Base-by-base conservation (phyloP, 2,329 filamentous ascomycete genomes). In the Verticillium isaacii region DNA sequence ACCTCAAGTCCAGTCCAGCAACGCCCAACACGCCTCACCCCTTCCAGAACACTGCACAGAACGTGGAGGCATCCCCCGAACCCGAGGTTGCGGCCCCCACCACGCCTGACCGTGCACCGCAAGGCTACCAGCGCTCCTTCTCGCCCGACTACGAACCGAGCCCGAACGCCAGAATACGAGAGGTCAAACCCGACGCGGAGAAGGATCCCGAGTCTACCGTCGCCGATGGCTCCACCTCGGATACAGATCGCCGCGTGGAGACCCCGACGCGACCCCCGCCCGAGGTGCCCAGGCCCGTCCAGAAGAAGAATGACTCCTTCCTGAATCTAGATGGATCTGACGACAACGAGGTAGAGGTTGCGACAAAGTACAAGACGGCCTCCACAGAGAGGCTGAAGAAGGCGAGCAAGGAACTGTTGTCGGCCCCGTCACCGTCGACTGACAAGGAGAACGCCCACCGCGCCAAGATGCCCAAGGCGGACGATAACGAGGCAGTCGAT, bases 91-190 rank as follows among this genome's bases (percentile, higher is more conserved):
- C 25, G 32, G 41, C 9, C 52, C 62, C 34, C 60, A 50, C 36
- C 55, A 60, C 36, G 50, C 62, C 41, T 23, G 52, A 45, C 14
- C 61, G 75, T 25, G 69, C 70, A 5, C 72, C 72, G 14, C 67
- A 68, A 66, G 66, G 75, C 23, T 79, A 75, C 59, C 74, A 80
- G 41, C 80, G 86, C 65, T 86, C 88, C 2, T 92, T 93, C 71
- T 92, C 90, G 19, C 88, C 89, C 14, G 88, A 89, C 60, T 93
- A 93, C 72, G 88, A 89, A 56, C 89, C 89, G 14, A 87, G 88
- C 64, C 85, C 86, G 45, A 89, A 85, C 71, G 88, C 90, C 32
- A 87, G 85, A n/a, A 90, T 92, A 50, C 84, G 88, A 60, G 77
- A 83, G n/a, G 85, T 91, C 39, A 79, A 81, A 60, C 76, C 80